Evolutionary conservation across 345 rosid species (phyloP), one percentile per base, ranked within the genome.

Genomic region (Rubroshorea leprosula): DNA sequence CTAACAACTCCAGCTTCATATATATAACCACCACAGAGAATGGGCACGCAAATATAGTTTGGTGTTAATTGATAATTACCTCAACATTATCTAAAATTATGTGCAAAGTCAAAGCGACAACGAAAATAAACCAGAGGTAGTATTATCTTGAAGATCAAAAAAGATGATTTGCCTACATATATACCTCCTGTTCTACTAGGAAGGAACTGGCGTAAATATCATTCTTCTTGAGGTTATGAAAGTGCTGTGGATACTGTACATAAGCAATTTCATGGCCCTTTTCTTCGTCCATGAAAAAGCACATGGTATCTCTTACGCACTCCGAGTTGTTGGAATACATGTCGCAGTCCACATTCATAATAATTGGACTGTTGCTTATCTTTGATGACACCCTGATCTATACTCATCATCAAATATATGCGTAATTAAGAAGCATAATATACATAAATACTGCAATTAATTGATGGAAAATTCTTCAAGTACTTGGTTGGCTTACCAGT

Each of bases 281-380:
- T 24, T 66, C 20, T 45, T 69, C 74, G 52, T 80, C 84, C 79
- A 80, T 55, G 71, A 76, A 69, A 70, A 76, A 80, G 68, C 78
- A 79, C 6, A 73, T 51, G 6, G 76, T 71, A 21, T 76, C 80
- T 23, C 39, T 24, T 9, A 73, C 49, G 4, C 70, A 18, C 17
- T 62, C 63, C 1, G 80, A 41, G 50, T 73, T 57, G 57, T 73
- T 76, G 0, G 72, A 69, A 47, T 76, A 65, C 80, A 79, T 79
- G 68, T 79, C 80, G 29, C 80, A 70, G 26, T 79, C 83, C 6
- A 79, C 41, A 17, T 70, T 76, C 3, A 79, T 70, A 53, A 76
- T 73, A n/a, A 75, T 51, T 0, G 74, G 57, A 5, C 67, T 71
- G 13, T 68, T 70, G 72, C 78, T 76, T 55, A 76, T 73, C 60